These are phyloP conservation scores for Leptographium procerum DNA, from an alignment of 2,329 filamentous ascomycete genomes.

Conservation along the genomic window DNA sequence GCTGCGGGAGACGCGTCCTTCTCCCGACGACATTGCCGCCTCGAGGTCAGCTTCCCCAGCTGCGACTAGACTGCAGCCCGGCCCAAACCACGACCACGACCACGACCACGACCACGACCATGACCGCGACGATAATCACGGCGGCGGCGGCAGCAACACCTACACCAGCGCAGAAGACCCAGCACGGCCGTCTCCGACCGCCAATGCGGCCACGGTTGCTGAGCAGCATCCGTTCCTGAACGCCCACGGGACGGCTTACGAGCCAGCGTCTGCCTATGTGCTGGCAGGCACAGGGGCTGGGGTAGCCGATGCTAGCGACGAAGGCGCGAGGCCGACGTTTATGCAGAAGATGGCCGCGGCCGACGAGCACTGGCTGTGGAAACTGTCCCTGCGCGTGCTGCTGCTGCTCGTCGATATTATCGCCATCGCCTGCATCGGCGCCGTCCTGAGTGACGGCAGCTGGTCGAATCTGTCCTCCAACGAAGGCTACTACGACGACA, in stretches of 20 bases:
- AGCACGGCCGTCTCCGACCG: neutral
- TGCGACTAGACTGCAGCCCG: neutral
- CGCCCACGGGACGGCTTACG: no score
- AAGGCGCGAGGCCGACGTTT: neutral
- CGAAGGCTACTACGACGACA: neutral
- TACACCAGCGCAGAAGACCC: neutral
- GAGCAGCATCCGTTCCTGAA: neutral
- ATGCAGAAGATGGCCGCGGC: slow-evolving; percentile 6
- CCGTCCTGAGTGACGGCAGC: neutral
- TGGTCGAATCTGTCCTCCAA: neutral
- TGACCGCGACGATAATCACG: no score
- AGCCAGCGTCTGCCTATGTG: neutral
- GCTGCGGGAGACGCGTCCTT: no score
- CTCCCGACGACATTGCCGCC: neutral
- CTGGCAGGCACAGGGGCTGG: no score
- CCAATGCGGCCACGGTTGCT: no score
- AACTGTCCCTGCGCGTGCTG: slow-evolving; percentile 4
- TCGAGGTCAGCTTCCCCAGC: neutral
- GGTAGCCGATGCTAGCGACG: no score
- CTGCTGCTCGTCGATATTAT: slow-evolving; percentile 5
- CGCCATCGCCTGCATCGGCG: slow-evolving; percentile 1
- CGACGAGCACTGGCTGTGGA: neutral
- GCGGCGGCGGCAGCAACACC: no score
- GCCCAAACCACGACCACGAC: no score
- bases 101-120: no score